These are phyloP conservation scores for Saccharum hybrid DNA, from an alignment of 202 grass and related monocot genomes.

Conservation along the genomic window DNA sequence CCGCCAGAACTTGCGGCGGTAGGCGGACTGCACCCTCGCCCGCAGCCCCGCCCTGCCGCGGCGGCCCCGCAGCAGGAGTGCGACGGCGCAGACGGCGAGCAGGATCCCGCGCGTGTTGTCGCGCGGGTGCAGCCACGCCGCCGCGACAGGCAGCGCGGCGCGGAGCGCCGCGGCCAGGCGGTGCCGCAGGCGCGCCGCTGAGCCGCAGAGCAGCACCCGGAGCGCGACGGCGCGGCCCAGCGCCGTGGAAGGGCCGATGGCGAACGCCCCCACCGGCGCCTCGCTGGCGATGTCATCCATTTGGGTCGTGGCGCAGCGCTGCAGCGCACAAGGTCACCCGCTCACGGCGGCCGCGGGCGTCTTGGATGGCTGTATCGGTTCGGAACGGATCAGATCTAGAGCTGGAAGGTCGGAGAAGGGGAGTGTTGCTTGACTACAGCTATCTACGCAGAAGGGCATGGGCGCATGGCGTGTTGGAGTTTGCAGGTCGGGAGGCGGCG, in stretches of 20 bases:
- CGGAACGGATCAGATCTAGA: background rate
- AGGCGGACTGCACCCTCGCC: conserved; percentile 72
- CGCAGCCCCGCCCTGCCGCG: conserved; percentile 51
- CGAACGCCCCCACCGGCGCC: conserved; percentile 65
- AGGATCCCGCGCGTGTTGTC: conserved; percentile 88
- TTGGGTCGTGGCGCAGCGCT: background rate
- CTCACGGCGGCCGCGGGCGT: background rate
- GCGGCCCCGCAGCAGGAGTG: conserved; percentile 67
- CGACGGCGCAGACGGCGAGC: conserved; percentile 66
- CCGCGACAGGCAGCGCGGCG: conserved; percentile 26
- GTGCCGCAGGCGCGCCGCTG: conserved; percentile 54
- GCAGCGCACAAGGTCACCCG: background rate
- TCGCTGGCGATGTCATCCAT: conserved; percentile 66
- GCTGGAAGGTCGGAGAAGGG: background rate
- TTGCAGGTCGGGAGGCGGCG: background rate
- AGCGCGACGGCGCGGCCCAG: conserved; percentile 76
- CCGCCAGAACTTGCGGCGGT: conserved; percentile 95
- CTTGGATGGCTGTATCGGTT: background rate
- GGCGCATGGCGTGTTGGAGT: conserved; percentile 46
- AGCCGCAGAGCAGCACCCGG: conserved; percentile 74
- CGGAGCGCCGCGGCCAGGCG: conserved; percentile 52
- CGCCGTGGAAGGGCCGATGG: conserved; percentile 74
- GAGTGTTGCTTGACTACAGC: conserved; percentile 14
- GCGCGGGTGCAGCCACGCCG: conserved; percentile 73
- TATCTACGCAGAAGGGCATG: conserved; percentile 3